phyloP scores from a whole-genome alignment of 2,329 filamentous ascomycete species.

The Aspergillus carbonarius region DNA sequence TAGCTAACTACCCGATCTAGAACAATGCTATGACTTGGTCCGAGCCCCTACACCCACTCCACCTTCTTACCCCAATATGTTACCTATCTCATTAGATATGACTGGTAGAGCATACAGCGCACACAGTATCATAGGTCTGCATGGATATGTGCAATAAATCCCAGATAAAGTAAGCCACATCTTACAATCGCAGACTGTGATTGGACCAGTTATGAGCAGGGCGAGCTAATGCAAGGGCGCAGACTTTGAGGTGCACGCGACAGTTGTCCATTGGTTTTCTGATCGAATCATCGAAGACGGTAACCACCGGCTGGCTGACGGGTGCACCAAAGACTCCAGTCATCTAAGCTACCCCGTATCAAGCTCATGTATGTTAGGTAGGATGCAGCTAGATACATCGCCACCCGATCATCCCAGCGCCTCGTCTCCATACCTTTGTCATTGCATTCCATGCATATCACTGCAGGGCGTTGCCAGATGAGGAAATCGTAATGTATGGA shows the following conservation, averaged over 20 bases:
- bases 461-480: neutral
- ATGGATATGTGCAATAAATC: neutral
- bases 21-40: neutral
- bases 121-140: neutral
- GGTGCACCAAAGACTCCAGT: no score
- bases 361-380: neutral
- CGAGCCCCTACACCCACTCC: neutral
- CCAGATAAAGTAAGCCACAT: neutral
- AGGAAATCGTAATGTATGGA: neutral
- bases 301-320: neutral
- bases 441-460: neutral
- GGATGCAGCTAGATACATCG: neutral
- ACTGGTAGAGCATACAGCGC: neutral
- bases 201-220: neutral
- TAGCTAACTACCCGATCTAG: neutral
- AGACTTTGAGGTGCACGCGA: neutral
- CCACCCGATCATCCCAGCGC: neutral
- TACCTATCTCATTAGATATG: neutral
- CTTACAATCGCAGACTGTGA: neutral
- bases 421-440: neutral
- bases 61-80: conserved; percentile 1
- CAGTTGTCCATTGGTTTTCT: neutral
- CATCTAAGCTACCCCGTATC: neutral
- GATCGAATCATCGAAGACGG: no score
- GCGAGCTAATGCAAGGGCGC: conserved; percentile 9